Conservation (phyloP, 2,329 filamentous ascomycete species). For the Waltergamsia citrina region DNA sequence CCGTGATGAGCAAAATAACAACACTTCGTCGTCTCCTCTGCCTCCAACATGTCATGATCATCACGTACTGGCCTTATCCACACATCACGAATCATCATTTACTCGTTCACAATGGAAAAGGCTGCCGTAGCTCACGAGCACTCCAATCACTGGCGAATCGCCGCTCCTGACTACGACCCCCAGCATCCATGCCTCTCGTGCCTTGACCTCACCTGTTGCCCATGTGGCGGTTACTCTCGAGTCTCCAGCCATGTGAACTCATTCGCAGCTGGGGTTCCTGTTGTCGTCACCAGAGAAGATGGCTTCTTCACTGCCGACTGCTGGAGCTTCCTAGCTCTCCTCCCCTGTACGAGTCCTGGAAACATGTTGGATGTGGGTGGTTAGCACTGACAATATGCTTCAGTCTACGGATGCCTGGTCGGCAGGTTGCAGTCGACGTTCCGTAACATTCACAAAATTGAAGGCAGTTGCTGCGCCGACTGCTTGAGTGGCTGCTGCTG, state of each 20-base stretch:
- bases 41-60: no score
- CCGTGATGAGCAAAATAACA: no score
- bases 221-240: conserved; percentile 18
- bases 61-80: no score
- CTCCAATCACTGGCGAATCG: background rate
- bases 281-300: conserved; percentile 8
- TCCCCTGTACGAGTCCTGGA: conserved; percentile 14
- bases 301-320: conserved; percentile 13
- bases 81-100: no score
- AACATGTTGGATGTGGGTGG: background rate
- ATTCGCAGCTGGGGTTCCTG: conserved; percentile 7
- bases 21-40: no score
- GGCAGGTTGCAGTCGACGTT: conserved; percentile 17
- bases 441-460: conserved; percentile 21
- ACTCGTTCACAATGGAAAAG: background rate
- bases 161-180: conserved; percentile 1
- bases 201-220: conserved; percentile 9
- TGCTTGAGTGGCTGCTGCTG: conserved; percentile 15
- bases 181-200: conserved; percentile 1
- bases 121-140: background rate
- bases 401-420: conserved; percentile 20
- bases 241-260: conserved; percentile 7
- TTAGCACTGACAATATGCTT: conserved; percentile 1
- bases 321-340: conserved; percentile 10
- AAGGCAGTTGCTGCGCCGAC: conserved; percentile 14